A percentile compares a stretch with the other conserved stretches of the same genome.
Evolutionary conservation across 345 rosid genomes (phyloP).

Genomic region (Camelina hispida): DNA sequence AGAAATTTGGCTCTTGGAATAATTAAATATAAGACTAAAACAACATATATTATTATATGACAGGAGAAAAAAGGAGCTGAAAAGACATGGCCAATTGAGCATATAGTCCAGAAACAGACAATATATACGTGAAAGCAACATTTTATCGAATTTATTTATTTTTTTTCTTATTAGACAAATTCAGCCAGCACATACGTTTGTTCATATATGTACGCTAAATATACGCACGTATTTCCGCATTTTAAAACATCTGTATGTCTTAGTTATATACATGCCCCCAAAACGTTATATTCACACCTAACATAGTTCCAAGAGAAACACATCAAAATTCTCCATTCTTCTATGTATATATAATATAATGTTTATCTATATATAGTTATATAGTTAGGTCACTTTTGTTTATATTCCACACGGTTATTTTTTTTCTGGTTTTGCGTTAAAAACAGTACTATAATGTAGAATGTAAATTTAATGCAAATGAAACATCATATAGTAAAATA

Average conservation of each 20-base stretch:
- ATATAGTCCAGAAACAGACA: conserved; percentile 39
- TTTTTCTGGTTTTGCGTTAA: not conserved
- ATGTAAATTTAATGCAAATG: not conserved
- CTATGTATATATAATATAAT: not conserved
- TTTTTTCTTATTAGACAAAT: conserved; percentile 9
- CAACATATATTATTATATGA: conserved; percentile 33
- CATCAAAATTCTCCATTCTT: not conserved
- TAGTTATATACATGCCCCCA: not conserved
- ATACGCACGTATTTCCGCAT: not conserved
- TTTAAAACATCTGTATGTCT: not conserved
- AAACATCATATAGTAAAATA: not conserved
- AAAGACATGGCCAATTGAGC: conserved; percentile 34
- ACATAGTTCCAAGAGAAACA: not conserved
- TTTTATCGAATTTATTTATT: conserved; percentile 23
- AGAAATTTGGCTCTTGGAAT: conserved; percentile 38
- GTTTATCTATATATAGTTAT: not conserved
- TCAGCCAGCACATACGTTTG: conserved; percentile 39
- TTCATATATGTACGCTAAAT: conserved; percentile 27
- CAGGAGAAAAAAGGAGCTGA: not conserved
- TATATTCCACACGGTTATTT: not conserved
- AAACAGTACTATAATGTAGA: too few relatives aligned
- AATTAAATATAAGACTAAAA: conserved; percentile 28
- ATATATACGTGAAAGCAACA: conserved; percentile 44
- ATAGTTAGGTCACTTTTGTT: not conserved
- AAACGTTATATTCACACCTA: conserved; percentile 2